Evolutionary conservation across 345 rosid genomes (phyloP).

Genomic region (Pistacia atlantica): DNA sequence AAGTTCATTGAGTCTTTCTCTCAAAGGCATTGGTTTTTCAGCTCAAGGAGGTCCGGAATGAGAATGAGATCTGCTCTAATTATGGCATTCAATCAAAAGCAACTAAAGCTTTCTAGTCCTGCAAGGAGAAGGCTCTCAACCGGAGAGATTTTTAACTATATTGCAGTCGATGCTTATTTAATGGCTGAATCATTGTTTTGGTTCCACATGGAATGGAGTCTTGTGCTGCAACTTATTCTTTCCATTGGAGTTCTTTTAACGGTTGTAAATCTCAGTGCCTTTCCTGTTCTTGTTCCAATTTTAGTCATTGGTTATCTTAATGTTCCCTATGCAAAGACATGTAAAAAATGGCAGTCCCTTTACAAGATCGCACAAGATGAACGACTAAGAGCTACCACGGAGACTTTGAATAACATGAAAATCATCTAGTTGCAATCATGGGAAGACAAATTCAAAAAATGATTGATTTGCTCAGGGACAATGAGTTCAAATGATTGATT

Average conservation of each 20-base stretch:
- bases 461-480: conserved; percentile 53
- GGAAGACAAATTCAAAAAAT: conserved; percentile 72
- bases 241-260: conserved; percentile 50
- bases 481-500: conserved; percentile 76
- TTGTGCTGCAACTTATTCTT: conserved; percentile 52
- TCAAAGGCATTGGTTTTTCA: conserved; percentile 71
- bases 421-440: conserved; percentile 78
- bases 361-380: conserved; percentile 75
- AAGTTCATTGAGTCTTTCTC: conserved; percentile 68
- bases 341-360: conserved; percentile 58
- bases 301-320: conserved; percentile 49
- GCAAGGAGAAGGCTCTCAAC: conserved; percentile 70
- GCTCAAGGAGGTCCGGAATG: conserved; percentile 70
- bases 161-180: conserved; percentile 74
- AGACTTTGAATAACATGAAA: conserved; percentile 72
- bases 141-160: conserved; percentile 76
- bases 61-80: conserved; percentile 72
- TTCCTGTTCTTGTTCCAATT: conserved; percentile 58
- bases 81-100: conserved; percentile 67
- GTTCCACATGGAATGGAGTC: conserved; percentile 68
- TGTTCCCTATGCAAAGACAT: conserved; percentile 58
- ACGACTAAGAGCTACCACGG: conserved; percentile 61
- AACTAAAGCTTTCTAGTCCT: conserved; percentile 60
- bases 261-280: conserved; percentile 62
- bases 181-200: conserved; percentile 83